Conservation (phyloP, 176 grass and related monocot genomes). For the Oropetium thomaeum region DNA sequence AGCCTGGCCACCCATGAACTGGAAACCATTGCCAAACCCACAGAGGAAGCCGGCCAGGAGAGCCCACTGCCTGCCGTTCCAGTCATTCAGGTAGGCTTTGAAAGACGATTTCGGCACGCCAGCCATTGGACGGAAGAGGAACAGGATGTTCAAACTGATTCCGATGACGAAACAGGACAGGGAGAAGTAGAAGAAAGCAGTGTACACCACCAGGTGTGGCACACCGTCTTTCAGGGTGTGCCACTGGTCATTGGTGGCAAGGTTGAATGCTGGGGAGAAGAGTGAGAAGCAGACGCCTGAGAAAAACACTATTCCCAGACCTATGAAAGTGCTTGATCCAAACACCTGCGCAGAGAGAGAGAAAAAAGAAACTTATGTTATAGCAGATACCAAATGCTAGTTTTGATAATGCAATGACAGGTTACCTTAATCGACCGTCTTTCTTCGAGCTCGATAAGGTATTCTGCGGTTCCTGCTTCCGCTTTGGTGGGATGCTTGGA, state of each 20-base stretch:
- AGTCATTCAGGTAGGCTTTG: constrained; percentile 73
- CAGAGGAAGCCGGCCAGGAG: constrained; percentile 77
- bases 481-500: constrained; percentile 43
- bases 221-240: constrained; percentile 70
- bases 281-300: constrained; percentile 86
- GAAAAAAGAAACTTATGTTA: no score
- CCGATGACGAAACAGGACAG: constrained; percentile 75
- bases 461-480: constrained; percentile 87
- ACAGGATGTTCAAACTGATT: constrained; percentile 72
- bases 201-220: constrained; percentile 85
- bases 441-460: constrained; percentile 70
- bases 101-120: constrained; percentile 82
- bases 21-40: constrained; percentile 91
- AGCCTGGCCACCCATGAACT: constrained; percentile 98
- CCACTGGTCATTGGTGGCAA: constrained; percentile 94
- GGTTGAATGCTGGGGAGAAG: constrained; percentile 94
- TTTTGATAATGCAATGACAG: not conserved
- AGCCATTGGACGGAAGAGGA: constrained; percentile 78
- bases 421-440: constrained; percentile 86
- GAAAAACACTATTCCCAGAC: constrained; percentile 88
- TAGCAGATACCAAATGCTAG: not conserved
- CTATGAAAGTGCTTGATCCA: constrained; percentile 66
- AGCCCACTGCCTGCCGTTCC: constrained; percentile 94
- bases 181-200: constrained; percentile 99
- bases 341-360: constrained; percentile 31